Percentiles rank a stretch among this genome's conserved stretches.
These are phyloP conservation scores for Anthracocystis setariae DNA, from an alignment of 1,284 basidiomycete species.

Conservation along the genomic window DNA sequence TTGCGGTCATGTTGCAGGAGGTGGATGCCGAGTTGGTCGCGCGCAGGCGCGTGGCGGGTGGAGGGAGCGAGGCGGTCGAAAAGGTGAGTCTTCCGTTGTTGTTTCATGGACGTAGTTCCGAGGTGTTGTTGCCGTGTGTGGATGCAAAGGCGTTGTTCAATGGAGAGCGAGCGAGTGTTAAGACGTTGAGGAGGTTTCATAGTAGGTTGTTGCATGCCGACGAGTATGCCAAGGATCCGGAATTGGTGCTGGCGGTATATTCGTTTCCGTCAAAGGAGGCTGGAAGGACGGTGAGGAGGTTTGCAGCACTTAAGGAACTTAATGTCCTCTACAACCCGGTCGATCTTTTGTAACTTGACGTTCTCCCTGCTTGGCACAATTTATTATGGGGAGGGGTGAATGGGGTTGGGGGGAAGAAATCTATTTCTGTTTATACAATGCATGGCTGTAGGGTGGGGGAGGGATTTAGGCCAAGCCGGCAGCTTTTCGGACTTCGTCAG, in stretches of 20 bases:
- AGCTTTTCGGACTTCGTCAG: slow-evolving; percentile 61
- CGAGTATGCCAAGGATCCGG: slow-evolving; percentile 19
- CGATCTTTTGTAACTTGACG: slow-evolving; percentile 24
- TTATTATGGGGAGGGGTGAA: slow-evolving; percentile 3
- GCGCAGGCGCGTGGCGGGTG: slow-evolving; percentile 22
- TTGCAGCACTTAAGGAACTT: slow-evolving; percentile 33
- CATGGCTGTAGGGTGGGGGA: no score
- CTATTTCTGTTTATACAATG: no score
- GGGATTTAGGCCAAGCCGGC: slow-evolving; percentile 48
- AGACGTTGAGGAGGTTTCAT: slow-evolving; percentile 25
- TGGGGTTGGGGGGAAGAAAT: no score
- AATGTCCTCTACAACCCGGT: slow-evolving; percentile 17
- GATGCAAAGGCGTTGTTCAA: slow-evolving; percentile 32
- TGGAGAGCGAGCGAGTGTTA: slow-evolving; percentile 16
- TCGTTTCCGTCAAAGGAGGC: slow-evolving; percentile 25
- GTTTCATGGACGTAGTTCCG: slow-evolving; percentile 29
- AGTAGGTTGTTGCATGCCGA: slow-evolving; percentile 23
- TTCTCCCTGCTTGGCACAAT: neutral
- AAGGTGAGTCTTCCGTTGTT: slow-evolving; percentile 29
- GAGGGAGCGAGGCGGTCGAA: neutral
- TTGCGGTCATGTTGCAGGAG: slow-evolving; percentile 46
- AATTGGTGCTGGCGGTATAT: slow-evolving; percentile 32
- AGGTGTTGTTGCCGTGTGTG: slow-evolving; percentile 29
- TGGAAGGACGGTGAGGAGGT: slow-evolving; percentile 26
- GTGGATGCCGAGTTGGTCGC: slow-evolving; percentile 29